Evolutionary conservation across 139 green algal genomes (phyloP).

Genomic region (Pleodorina starrii): DNA sequence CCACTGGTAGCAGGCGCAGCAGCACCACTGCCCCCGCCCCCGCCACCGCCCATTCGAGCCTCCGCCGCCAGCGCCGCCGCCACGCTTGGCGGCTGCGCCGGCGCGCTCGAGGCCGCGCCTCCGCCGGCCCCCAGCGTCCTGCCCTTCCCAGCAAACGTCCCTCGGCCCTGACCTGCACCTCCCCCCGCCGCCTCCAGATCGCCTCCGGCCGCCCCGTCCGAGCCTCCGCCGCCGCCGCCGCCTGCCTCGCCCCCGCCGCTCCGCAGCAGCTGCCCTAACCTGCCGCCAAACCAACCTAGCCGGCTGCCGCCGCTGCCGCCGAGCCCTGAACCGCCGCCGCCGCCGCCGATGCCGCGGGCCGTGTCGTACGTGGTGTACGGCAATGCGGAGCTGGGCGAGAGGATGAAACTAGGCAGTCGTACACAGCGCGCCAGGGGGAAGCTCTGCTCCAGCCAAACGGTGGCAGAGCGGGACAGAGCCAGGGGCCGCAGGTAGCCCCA

Average conservation of each 20-base stretch:
- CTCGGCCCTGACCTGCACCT: not conserved
- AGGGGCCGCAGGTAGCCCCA: conserved; percentile 56
- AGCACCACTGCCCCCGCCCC: not conserved
- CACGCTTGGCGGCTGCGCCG: not conserved
- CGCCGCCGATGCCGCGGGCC: not conserved
- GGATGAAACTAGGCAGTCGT: conserved; percentile 2
- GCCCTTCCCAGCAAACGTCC: not conserved
- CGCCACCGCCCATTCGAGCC: conserved; percentile 12
- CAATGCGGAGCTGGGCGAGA: conserved; percentile 11
- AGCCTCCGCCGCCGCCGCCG: not conserved
- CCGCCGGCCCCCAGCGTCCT: not conserved
- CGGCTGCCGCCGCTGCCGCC: not conserved
- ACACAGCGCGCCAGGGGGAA: not conserved
- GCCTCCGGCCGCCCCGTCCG: not conserved
- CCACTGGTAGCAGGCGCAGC: no score
- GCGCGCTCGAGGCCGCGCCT: not conserved
- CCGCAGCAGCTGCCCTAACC: not conserved
- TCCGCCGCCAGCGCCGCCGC: conserved; percentile 44
- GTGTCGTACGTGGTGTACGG: conserved; percentile 25
- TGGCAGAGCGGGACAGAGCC: conserved; percentile 42
- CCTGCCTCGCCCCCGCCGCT: not conserved
- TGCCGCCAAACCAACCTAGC: not conserved
- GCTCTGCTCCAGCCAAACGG: conserved; percentile 47
- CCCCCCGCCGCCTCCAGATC: not conserved
- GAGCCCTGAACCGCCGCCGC: not conserved